Evolutionary conservation across 192 early-diverging fungal species (phyloP).

Genomic region (Umbelopsis sp.): DNA sequence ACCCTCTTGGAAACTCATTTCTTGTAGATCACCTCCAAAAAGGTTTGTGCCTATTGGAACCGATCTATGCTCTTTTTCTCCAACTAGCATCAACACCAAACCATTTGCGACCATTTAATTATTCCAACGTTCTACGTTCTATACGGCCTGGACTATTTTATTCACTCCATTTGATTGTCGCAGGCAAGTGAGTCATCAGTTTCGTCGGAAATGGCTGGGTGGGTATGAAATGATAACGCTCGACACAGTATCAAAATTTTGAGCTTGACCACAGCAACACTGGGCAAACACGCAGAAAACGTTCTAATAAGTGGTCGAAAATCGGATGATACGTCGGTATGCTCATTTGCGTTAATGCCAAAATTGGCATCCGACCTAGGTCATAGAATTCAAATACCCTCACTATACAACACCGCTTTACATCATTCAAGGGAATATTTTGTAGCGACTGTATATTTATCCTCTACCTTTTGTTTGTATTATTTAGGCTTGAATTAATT

Average conservation of each 20-base stretch:
- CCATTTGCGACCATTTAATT: not conserved
- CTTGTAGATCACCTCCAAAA: conserved; percentile 18
- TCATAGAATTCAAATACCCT: not conserved
- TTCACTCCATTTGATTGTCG: not conserved
- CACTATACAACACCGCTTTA: too few relatives aligned
- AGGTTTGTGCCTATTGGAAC: conserved; percentile 18
- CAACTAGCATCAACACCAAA: not conserved
- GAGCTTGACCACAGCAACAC: not conserved
- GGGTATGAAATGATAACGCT: not conserved
- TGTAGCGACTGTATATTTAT: not conserved
- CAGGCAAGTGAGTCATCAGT: not conserved
- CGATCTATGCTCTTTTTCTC: conserved; percentile 9
- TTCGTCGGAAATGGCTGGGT: not conserved
- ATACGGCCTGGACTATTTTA: not conserved
- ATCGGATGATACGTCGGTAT: not conserved
- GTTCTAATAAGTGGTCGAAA: not conserved
- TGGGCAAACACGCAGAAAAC: not conserved
- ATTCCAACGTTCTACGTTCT: not conserved
- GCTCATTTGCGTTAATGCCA: not conserved
- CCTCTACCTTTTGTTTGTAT: not conserved
- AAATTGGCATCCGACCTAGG: not conserved
- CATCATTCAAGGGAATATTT: not conserved
- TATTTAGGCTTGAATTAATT: not conserved
- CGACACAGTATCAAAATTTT: not conserved
- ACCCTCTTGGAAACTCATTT: not conserved